Conservation (phyloP, 495 filamentous ascomycete genomes). For the Aspergillus steynii region DNA sequence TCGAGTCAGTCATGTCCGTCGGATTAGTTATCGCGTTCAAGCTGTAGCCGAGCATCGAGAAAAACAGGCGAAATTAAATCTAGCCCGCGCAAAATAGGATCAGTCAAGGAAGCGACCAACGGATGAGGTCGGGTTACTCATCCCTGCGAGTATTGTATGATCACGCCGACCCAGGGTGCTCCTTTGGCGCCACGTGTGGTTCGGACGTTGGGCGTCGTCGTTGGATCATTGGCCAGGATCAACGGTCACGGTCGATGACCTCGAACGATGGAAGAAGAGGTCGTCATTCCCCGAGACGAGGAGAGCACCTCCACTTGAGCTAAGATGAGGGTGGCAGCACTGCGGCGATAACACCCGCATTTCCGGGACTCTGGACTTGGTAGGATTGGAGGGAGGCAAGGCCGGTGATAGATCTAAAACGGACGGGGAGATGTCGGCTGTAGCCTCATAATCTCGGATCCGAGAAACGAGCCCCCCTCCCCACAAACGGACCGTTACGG, state of each 20-base stretch:
- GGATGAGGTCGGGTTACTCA: not conserved
- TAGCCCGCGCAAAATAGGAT: not conserved
- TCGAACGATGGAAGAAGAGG: not conserved
- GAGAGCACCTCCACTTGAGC: not conserved
- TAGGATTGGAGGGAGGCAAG: not conserved
- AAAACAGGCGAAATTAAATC: not conserved
- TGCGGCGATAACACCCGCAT: not conserved
- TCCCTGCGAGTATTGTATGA: not conserved
- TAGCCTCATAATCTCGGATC: not conserved
- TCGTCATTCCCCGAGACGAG: not conserved
- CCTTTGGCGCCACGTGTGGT: not conserved
- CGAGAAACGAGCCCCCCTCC: not conserved
- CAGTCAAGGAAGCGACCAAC: not conserved
- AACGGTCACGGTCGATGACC: not conserved
- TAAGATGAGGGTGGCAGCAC: not conserved
- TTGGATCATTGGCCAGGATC: not conserved
- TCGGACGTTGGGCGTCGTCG: not conserved
- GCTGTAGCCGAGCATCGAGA: not conserved
- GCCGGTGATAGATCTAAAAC: not conserved
- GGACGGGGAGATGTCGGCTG: not conserved
- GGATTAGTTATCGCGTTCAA: not conserved
- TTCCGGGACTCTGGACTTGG: not conserved
- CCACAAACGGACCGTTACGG: not conserved
- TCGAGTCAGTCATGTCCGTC: not conserved
- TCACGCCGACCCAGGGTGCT: not conserved